Evolutionary conservation across 768 basidiomycete genomes (phyloP).

Genomic region (Mycena olivaceomarginata): DNA sequence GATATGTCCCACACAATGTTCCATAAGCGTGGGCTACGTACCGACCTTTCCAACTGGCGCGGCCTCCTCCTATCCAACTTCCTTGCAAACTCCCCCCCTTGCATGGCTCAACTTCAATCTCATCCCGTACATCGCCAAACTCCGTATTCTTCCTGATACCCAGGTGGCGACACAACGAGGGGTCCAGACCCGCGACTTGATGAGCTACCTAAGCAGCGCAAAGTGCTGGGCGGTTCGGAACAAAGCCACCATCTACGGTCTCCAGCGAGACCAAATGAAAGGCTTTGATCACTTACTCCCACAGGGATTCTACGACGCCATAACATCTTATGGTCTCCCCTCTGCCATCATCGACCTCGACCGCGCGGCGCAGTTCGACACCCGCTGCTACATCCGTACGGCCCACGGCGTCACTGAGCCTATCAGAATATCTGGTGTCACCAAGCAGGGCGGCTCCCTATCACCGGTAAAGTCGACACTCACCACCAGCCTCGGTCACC

Average conservation of each 20-base stretch:
- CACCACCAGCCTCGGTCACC: conserved; percentile 41
- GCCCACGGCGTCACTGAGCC: conserved; percentile 44
- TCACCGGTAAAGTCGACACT: conserved; percentile 48
- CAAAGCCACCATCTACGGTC: conserved; percentile 35
- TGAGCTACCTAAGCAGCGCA: conserved; percentile 37
- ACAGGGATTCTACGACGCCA: conserved; percentile 48
- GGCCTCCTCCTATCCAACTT: conserved; percentile 43
- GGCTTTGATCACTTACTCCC: conserved; percentile 46
- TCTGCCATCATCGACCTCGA: conserved; percentile 42
- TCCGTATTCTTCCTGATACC: too few species aligned
- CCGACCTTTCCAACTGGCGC: conserved; percentile 40
- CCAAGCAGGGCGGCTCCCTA: conserved; percentile 52
- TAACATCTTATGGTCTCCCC: conserved; percentile 44
- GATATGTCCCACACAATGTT: conserved; percentile 35
- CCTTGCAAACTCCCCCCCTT: conserved; percentile 39
- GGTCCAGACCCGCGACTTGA: conserved; percentile 45
- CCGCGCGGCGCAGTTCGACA: conserved; percentile 41
- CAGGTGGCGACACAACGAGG: conserved; percentile 30
- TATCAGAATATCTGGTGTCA: conserved; percentile 46
- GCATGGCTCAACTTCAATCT: conserved; percentile 45
- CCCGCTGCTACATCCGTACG: conserved; percentile 37
- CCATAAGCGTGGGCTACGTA: conserved; percentile 44
- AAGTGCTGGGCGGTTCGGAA: conserved; percentile 39
- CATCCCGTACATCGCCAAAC: conserved; percentile 44
- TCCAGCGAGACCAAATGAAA: conserved; percentile 47